Conservation (phyloP, 2,329 filamentous ascomycete genomes). For the Ascochyta clinopodiicola region DNA sequence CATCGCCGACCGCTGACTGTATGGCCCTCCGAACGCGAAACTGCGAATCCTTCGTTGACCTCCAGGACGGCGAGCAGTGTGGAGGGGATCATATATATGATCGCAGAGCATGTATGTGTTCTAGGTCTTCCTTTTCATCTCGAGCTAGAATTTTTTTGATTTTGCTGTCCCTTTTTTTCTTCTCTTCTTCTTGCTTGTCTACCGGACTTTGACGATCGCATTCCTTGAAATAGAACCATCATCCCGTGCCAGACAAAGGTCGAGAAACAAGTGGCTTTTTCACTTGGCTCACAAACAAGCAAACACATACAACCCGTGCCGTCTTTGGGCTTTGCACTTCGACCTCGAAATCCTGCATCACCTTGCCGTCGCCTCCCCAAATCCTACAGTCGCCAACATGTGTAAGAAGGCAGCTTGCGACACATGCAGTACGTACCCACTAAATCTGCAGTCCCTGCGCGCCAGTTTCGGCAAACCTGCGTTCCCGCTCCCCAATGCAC, state of each 20-base stretch:
- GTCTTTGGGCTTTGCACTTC: not conserved
- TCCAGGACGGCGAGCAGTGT: slow-evolving; percentile 7
- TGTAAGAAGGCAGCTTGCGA: slow-evolving; percentile 69
- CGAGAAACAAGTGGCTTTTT: slow-evolving; percentile 13
- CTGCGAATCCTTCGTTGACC: slow-evolving; percentile 9
- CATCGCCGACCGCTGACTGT: slow-evolving; percentile 21
- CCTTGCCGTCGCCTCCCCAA: not conserved
- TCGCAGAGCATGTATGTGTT: not conserved
- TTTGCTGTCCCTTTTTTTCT: not conserved
- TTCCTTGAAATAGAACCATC: slow-evolving; percentile 1
- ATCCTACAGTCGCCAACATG: slow-evolving; percentile 54
- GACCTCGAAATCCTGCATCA: not conserved
- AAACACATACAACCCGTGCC: not conserved
- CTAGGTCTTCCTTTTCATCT: not conserved
- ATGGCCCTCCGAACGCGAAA: slow-evolving; percentile 17
- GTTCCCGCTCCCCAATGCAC: too few species aligned
- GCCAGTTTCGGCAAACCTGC: not conserved
- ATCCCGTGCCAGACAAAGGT: slow-evolving; percentile 12
- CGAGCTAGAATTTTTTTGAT: not conserved
- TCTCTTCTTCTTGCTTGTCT: not conserved
- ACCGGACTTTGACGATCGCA: not conserved
- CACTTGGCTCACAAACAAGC: not conserved
- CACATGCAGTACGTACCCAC: slow-evolving; percentile 63
- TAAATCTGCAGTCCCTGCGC: not conserved
- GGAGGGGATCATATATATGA: slow-evolving; percentile 9